These are phyloP conservation scores for Rutstroemia sp. DNA, from an alignment of 2,329 filamentous ascomycete genomes.

Conservation along the genomic window DNA sequence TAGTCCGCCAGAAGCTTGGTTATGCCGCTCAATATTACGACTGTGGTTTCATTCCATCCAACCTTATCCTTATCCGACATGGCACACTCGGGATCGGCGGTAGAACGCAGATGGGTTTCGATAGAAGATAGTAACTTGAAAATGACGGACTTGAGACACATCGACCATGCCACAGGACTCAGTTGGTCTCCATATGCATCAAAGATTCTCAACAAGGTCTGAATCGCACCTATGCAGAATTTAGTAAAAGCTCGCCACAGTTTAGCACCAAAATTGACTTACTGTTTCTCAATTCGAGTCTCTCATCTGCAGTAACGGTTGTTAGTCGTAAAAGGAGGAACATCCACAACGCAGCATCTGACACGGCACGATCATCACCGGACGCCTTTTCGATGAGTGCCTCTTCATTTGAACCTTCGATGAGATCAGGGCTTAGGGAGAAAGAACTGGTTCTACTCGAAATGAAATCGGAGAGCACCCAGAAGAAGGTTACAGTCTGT, in stretches of 20 bases:
- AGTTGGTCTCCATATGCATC: conserved; percentile 83
- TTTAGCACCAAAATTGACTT: conserved; percentile 16
- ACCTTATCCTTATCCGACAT: conserved; percentile 36
- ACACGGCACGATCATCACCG: conserved; percentile 49
- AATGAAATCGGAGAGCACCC: conserved; percentile 88
- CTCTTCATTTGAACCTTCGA: conserved; percentile 48
- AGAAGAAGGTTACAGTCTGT: conserved; percentile 87
- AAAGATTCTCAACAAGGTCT: conserved; percentile 85
- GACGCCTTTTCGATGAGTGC: conserved; percentile 51
- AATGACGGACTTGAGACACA: conserved; percentile 73
- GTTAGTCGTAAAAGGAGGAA: conserved; percentile 65
- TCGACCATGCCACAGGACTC: conserved; percentile 70
- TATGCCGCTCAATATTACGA: conserved; percentile 65
- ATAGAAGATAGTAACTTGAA: conserved; percentile 70
- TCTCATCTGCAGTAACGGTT: conserved; percentile 61
- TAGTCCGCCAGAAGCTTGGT: conserved; percentile 69
- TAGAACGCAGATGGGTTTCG: conserved; percentile 44
- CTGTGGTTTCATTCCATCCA: conserved; percentile 69
- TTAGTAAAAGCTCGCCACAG: conserved; percentile 24
- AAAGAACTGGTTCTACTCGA: conserved; percentile 51
- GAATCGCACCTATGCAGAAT: conserved; percentile 57
- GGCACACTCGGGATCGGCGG: conserved; percentile 30
- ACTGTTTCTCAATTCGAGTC: conserved; percentile 73
- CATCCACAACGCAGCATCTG: conserved; percentile 71
- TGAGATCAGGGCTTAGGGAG: conserved; percentile 49